Evolutionary conservation across 2,329 filamentous ascomycete species (phyloP), one percentile per base, ranked within the genome.

Genomic region (Seiridium cupressi): DNA sequence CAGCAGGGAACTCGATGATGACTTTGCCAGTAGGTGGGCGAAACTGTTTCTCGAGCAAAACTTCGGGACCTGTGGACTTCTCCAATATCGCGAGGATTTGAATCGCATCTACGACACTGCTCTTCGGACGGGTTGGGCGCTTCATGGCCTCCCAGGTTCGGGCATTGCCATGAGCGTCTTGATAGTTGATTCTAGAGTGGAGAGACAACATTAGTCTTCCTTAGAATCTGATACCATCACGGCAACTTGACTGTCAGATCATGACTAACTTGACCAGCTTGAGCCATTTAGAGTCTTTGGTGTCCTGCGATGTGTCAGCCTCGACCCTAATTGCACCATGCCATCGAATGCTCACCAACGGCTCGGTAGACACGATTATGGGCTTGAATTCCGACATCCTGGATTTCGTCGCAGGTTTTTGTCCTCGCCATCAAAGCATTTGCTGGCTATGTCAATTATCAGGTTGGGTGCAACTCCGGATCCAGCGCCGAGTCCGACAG

Each of bases 11-110:
- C 63, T 77, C 75, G 48, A 77, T 65, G 5, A 74, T 73, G n/a
- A 75, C 64, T 58, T 73, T 73, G n/a, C 70, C 73, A 3, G 74
- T 70, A 6, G 75, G 74, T 1, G 75, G 70, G 7, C 75, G 69
- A 60, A 75, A 77, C 53, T 77, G 75, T 56, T 76, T 75, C 62
- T 77, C 74, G 5, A 76, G 68, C 13, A 77, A 63, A 8, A 75
- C 40, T 47, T 71, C 65, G 3, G 74, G 70, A 9, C 67, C 68
- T 0, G 54, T 59, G 5, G 63, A 60, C 56, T 60, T 64, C 47
- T 69, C 62, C 2, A 67, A 62, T 9, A 71, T 61, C 10, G 65
- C 67, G 51, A 71, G 55, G 62, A 72, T 72, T 58, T 70, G 68
- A 34, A 72, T 67, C 1, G 69, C 69, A 55, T 72, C 69, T 2